Evolutionary conservation across 2,329 filamentous ascomycete genomes (phyloP).

Genomic region (Fusarium musae): DNA sequence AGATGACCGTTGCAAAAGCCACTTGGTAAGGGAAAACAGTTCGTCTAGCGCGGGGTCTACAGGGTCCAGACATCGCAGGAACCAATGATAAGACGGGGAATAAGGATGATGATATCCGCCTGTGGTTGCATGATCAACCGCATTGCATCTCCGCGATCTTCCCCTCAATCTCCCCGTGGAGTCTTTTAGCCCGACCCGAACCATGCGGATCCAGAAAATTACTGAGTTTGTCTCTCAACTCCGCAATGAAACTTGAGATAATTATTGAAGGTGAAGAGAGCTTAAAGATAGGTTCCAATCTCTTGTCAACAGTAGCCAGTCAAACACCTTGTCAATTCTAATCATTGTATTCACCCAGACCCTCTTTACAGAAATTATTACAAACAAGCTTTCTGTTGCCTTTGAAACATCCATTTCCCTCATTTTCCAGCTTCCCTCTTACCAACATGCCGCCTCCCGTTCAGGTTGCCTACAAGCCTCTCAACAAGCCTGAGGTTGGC

Average conservation of each 20-base stretch:
- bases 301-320: neutral
- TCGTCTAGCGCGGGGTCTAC: neutral
- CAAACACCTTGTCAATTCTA: neutral
- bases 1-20: constrained; percentile 1
- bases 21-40: neutral
- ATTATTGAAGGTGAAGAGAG: neutral
- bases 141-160: constrained; percentile 15
- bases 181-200: constrained; percentile 11
- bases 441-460: constrained; percentile 33
- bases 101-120: neutral
- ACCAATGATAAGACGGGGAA: neutral
- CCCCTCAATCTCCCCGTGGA: constrained; percentile 25
- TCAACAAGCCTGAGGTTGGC: constrained; percentile 34
- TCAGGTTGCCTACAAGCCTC: constrained; percentile 39
- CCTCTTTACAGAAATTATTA: rapidly evolving
- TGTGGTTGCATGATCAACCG: constrained; percentile 3
- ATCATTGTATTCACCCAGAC: too few species aligned
- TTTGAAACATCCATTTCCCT: too few species aligned
- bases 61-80: neutral
- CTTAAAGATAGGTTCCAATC: constrained; percentile 13
- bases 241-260: neutral
- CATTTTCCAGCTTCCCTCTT: too few species aligned
- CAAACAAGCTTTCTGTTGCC: neutral
- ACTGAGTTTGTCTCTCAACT: neutral
- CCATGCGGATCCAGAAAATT: neutral